Evolutionary conservation across 1,284 basidiomycete genomes (phyloP).

Genomic region (Pholiota adiposa): DNA sequence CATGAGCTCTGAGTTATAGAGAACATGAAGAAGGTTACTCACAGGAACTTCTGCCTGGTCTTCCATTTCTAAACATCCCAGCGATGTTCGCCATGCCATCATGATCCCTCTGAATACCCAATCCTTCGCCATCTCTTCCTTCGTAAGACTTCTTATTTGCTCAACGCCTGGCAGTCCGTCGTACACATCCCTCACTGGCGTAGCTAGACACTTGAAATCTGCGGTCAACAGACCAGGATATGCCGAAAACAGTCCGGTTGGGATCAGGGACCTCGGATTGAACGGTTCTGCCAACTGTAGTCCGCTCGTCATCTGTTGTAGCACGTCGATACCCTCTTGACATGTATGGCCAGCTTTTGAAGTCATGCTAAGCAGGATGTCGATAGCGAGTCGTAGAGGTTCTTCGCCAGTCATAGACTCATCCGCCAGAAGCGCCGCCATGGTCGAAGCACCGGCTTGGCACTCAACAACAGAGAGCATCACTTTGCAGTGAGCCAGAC

Average conservation of each 20-base stretch:
- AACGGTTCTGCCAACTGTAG: slow-evolving; percentile 37
- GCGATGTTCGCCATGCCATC: slow-evolving; percentile 56
- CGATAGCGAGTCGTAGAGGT: slow-evolving; percentile 44
- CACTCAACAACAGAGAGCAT: slow-evolving; percentile 59
- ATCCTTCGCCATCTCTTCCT: slow-evolving; percentile 56
- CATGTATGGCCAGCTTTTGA: slow-evolving; percentile 52
- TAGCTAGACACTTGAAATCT: slow-evolving; percentile 54
- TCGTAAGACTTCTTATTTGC: slow-evolving; percentile 57
- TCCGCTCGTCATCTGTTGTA: slow-evolving; percentile 52
- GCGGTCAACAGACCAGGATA: slow-evolving; percentile 62
- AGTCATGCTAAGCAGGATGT: slow-evolving; percentile 58
- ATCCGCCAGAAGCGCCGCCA: slow-evolving; percentile 55
- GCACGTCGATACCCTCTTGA: slow-evolving; percentile 55
- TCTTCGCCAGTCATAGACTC: slow-evolving; percentile 41
- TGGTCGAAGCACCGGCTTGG: slow-evolving; percentile 59
- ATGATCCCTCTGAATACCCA: slow-evolving; percentile 60
- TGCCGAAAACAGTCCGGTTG: slow-evolving; percentile 35
- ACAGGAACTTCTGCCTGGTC: slow-evolving; percentile 36
- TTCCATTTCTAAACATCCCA: slow-evolving; percentile 46
- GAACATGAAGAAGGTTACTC: slow-evolving; percentile 15
- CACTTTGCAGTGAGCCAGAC: slow-evolving; percentile 52
- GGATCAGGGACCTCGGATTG: slow-evolving; percentile 54
- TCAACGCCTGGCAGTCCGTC: slow-evolving; percentile 52
- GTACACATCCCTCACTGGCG: slow-evolving; percentile 51
- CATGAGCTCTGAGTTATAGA: not conserved